These are phyloP conservation scores for Colletotrichum tamarilloi DNA, from an alignment of 2,329 filamentous ascomycete species.

Conservation along the genomic window DNA sequence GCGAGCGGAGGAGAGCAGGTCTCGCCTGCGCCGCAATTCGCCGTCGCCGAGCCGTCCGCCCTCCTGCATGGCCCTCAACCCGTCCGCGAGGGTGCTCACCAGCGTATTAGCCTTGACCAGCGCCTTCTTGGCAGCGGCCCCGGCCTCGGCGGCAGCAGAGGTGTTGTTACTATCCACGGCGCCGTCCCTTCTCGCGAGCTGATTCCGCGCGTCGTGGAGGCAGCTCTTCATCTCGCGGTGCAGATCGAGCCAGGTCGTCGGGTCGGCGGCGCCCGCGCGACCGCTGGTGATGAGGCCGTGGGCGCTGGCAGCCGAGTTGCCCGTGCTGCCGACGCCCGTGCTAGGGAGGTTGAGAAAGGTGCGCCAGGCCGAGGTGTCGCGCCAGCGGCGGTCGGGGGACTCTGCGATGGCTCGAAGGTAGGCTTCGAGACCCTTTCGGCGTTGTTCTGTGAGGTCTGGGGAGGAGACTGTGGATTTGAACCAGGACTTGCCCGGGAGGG, in stretches of 20 bases:
- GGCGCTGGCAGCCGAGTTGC: constrained; percentile 60
- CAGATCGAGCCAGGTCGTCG: constrained; percentile 80
- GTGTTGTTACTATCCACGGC: constrained; percentile 53
- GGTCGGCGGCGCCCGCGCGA: constrained; percentile 56
- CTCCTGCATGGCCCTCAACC: constrained; percentile 68
- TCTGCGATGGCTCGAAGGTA: constrained; percentile 81
- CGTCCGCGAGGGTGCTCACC: constrained; percentile 73
- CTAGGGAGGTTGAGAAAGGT: constrained; percentile 77
- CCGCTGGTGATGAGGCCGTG: constrained; percentile 51
- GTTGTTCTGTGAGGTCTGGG: constrained; percentile 75
- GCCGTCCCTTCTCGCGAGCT: constrained; percentile 74
- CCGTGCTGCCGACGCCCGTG: constrained; percentile 50
- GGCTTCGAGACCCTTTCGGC: constrained; percentile 74
- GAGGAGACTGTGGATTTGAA: constrained; percentile 78
- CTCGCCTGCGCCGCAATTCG: constrained; percentile 77
- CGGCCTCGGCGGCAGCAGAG: constrained; percentile 67
- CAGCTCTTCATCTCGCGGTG: constrained; percentile 78
- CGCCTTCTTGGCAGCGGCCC: constrained; percentile 78
- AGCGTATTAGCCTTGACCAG: constrained; percentile 76
- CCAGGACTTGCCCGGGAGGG: constrained; percentile 81
- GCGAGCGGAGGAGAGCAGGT: constrained; percentile 75
- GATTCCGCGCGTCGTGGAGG: constrained; percentile 74
- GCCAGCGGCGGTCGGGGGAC: constrained; percentile 80
- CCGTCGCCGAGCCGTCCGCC: constrained; percentile 73
- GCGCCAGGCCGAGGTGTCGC: constrained; percentile 78